Evolutionary conservation across 192 early-diverging fungal species (phyloP).

Genomic region (Backusella liffmaniae): DNA sequence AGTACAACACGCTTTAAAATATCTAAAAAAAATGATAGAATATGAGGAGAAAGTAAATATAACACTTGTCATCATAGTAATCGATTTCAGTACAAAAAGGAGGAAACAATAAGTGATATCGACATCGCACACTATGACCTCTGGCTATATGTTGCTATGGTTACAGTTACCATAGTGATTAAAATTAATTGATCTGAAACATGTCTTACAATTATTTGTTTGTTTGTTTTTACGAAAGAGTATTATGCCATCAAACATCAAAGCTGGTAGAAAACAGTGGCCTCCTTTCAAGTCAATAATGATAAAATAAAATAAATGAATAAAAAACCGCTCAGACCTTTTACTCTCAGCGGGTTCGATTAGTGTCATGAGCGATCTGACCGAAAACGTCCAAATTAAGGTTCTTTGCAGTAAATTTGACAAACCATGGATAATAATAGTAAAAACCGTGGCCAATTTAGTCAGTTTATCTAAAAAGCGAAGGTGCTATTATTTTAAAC

Average conservation of each 20-base stretch:
- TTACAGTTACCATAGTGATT: background rate
- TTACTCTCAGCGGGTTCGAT: background rate
- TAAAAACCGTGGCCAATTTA: background rate
- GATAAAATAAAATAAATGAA: background rate
- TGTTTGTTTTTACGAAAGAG: background rate
- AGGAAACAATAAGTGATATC: background rate
- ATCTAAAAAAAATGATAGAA: background rate
- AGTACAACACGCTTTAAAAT: background rate
- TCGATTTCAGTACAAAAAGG: background rate
- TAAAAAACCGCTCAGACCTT: background rate
- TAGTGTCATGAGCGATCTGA: background rate
- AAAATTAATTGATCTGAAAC: background rate
- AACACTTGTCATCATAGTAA: background rate
- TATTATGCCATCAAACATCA: background rate
- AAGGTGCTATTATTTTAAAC: background rate
- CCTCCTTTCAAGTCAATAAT: background rate
- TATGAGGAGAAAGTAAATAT: background rate
- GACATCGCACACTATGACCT: background rate
- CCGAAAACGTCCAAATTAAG: background rate
- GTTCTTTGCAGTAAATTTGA: background rate
- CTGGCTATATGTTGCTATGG: background rate
- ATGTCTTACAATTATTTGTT: background rate
- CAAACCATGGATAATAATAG: background rate
- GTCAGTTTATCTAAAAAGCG: background rate
- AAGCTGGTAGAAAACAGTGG: background rate